Conservation (phyloP, 192 early-diverging fungal genomes). For the Gigaspora rosea region DNA sequence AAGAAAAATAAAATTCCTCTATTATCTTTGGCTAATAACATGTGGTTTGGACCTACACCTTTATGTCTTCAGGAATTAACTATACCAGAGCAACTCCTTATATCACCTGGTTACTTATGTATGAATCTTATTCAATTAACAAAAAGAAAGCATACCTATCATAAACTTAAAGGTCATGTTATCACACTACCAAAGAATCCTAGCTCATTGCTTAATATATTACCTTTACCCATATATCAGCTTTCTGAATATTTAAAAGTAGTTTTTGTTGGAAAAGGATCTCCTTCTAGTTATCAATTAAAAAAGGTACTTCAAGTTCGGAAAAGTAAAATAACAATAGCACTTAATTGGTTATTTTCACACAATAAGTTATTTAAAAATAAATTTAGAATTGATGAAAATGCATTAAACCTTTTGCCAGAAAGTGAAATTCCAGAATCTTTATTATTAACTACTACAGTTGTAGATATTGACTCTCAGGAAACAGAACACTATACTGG, state of each 20-base stretch:
- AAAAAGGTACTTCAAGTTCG: not conserved
- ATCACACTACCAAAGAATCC: not conserved
- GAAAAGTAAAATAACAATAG: not conserved
- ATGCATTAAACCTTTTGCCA: not conserved
- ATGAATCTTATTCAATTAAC: not conserved
- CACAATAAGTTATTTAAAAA: not conserved
- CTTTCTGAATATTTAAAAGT: not conserved
- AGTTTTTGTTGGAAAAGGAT: not conserved
- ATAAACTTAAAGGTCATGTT: not conserved
- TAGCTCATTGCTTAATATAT: not conserved
- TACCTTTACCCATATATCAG: not conserved
- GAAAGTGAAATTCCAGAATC: not conserved
- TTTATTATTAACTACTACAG: not conserved
- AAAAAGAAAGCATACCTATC: not conserved
- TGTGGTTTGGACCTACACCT: not conserved
- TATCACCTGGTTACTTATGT: not conserved
- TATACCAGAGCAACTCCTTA: not conserved
- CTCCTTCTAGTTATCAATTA: not conserved
- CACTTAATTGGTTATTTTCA: not conserved
- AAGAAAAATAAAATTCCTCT: not conserved
- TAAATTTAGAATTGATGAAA: not conserved
- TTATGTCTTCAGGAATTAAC: not conserved
- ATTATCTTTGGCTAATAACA: not conserved
- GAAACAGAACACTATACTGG: not conserved
- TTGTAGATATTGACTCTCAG: not conserved